These are phyloP conservation scores for Verticillium dahliae DNA, from an alignment of 2,329 filamentous ascomycete genomes.

Conservation along the genomic window DNA sequence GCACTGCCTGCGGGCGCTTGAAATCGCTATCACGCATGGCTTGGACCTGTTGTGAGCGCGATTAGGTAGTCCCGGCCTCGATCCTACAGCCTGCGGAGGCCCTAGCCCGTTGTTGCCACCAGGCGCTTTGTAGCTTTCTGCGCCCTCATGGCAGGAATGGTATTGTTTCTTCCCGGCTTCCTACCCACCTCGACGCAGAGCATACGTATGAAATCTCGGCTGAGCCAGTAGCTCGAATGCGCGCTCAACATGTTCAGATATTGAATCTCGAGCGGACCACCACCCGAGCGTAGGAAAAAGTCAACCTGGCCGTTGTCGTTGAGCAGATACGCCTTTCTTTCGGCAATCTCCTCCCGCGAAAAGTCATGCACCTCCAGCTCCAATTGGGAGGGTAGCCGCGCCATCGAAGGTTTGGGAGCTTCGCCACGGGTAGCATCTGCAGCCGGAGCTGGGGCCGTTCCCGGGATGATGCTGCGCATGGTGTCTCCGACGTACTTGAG, in stretches of 20 bases:
- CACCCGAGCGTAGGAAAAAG: constrained; percentile 76
- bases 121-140: constrained; percentile 40
- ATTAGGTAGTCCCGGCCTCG: too few species aligned
- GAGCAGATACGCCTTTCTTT: constrained; percentile 77
- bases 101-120: not conserved
- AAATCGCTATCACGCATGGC: too few species aligned
- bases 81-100: too few species aligned
- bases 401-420: constrained; percentile 26
- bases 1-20: too few species aligned
- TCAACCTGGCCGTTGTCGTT: constrained; percentile 98
- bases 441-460: constrained; percentile 20
- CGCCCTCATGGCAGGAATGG: constrained; percentile 52
- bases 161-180: constrained; percentile 56
- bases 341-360: constrained; percentile 82
- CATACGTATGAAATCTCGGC: constrained; percentile 82
- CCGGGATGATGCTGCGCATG: constrained; percentile 56
- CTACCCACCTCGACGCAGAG: constrained; percentile 83
- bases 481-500: constrained; percentile 58
- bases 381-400: constrained; percentile 57
- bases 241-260: constrained; percentile 96
- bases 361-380: constrained; percentile 97
- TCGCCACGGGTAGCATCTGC: not conserved
- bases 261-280: constrained; percentile 86
- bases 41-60: too few species aligned
- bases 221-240: constrained; percentile 90